Evolutionary conservation across 495 filamentous ascomycete genomes (phyloP).

Genomic region (Neurospora sp.): DNA sequence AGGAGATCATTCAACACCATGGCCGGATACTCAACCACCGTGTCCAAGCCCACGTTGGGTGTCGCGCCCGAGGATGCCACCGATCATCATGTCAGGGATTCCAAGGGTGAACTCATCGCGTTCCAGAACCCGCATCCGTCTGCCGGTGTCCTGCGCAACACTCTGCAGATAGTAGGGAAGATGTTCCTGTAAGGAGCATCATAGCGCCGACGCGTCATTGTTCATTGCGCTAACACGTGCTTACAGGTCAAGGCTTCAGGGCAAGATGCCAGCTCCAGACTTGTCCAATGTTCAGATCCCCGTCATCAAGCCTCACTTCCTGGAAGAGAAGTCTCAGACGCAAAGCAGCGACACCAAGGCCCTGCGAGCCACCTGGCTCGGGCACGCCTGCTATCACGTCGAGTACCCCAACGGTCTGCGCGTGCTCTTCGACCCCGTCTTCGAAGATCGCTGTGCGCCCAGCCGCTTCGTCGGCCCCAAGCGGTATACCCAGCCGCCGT

Average conservation of each 20-base stretch:
- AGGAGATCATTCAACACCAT: slow-evolving; percentile 1
- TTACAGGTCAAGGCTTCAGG: slow-evolving; percentile 46
- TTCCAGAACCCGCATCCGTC: slow-evolving; percentile 30
- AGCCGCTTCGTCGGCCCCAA: slow-evolving; percentile 63
- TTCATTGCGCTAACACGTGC: neutral
- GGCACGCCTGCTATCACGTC: slow-evolving; percentile 88
- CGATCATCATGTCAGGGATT: slow-evolving; percentile 26
- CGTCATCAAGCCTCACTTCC: slow-evolving; percentile 60
- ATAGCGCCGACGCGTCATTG: neutral
- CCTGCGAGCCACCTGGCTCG: slow-evolving; percentile 90
- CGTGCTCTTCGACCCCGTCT: slow-evolving; percentile 92
- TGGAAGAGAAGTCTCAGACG: slow-evolving; percentile 34
- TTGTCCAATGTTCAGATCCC: slow-evolving; percentile 42
- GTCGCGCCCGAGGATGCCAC: slow-evolving; percentile 16
- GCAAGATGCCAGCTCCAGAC: slow-evolving; percentile 53
- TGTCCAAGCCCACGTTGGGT: slow-evolving; percentile 13
- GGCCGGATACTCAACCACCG: slow-evolving; percentile 6
- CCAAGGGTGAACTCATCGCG: slow-evolving; percentile 19
- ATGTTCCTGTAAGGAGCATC: slow-evolving; percentile 6
- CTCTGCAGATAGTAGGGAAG: neutral
- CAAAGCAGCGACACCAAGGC: slow-evolving; percentile 25
- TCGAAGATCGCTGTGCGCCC: slow-evolving; percentile 78
- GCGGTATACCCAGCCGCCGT: slow-evolving; percentile 71
- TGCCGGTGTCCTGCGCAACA: neutral
- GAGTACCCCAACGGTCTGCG: slow-evolving; percentile 84